These are phyloP conservation scores for Penicillium manginii DNA, from an alignment of 495 filamentous ascomycete species.

Conservation along the genomic window DNA sequence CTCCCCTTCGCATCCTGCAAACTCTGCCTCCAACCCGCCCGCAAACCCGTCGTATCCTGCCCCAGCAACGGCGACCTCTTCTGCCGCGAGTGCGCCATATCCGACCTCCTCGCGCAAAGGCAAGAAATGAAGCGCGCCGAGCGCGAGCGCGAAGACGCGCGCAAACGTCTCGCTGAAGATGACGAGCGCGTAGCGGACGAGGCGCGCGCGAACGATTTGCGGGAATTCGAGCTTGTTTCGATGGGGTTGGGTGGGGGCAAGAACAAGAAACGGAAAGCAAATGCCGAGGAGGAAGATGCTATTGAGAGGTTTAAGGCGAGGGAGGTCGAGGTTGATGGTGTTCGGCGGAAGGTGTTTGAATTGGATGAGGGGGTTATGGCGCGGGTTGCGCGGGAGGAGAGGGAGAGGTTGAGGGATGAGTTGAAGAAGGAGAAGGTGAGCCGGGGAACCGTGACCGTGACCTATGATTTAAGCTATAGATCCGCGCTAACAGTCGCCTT, in stretches of 20 bases:
- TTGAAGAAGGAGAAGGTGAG: constrained; percentile 76
- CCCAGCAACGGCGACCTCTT: constrained; percentile 86
- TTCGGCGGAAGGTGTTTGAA: constrained; percentile 63
- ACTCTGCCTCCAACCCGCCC: constrained; percentile 83
- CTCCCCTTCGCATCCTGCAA: constrained; percentile 89
- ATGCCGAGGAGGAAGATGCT: constrained; percentile 27
- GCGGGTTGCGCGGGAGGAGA: constrained; percentile 70
- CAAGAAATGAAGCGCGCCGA: constrained; percentile 90
- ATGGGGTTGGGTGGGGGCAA: constrained; percentile 38
- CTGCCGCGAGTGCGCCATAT: constrained; percentile 92
- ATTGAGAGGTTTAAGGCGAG: constrained; percentile 53
- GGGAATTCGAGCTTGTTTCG: constrained; percentile 46
- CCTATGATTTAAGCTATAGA: too few species aligned
- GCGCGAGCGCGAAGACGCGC: constrained; percentile 61
- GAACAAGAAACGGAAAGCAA: constrained; percentile 33
- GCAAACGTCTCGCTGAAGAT: constrained; percentile 43
- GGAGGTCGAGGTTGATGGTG: constrained; percentile 66
- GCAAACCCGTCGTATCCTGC: constrained; percentile 80
- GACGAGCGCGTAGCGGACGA: constrained; percentile 42
- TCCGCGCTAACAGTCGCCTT: too few species aligned
- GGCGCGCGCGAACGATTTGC: constrained; percentile 37
- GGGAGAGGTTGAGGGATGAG: constrained; percentile 65
- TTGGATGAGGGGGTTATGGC: constrained; percentile 80
- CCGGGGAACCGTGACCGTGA: too few species aligned
- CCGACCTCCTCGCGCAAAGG: constrained; percentile 85